These are phyloP conservation scores for Exidia glandulosa DNA, from an alignment of 768 basidiomycete species.

Conservation along the genomic window DNA sequence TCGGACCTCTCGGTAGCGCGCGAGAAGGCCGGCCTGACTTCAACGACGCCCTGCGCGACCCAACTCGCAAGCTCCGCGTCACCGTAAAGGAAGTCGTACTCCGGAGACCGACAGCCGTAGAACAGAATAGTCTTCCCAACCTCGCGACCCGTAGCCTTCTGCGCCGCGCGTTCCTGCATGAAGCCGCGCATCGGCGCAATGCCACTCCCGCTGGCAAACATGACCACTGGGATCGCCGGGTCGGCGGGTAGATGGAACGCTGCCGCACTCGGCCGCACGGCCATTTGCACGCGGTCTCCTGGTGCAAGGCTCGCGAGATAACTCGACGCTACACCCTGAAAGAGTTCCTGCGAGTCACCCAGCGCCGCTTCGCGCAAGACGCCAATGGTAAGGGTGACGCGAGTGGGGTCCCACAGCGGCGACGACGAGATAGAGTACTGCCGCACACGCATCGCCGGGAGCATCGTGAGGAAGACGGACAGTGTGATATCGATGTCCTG, in stretches of 20 bases:
- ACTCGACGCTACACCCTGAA: slow-evolving; percentile 37
- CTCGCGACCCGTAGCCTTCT: slow-evolving; percentile 31
- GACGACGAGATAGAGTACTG: slow-evolving; percentile 44
- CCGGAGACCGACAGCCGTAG: slow-evolving; percentile 35
- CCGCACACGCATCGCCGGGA: slow-evolving; percentile 36
- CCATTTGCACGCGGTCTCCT: slow-evolving; percentile 33
- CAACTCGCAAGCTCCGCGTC: slow-evolving; percentile 33
- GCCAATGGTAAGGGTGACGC: slow-evolving; percentile 34
- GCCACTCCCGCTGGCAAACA: slow-evolving; percentile 38
- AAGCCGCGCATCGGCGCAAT: slow-evolving; percentile 41
- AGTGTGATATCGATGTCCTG: slow-evolving; percentile 27
- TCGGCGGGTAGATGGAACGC: slow-evolving; percentile 37
- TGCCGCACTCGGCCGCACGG: slow-evolving; percentile 26
- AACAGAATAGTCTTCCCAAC: slow-evolving; percentile 33
- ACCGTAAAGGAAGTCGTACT: slow-evolving; percentile 32
- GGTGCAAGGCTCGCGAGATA: slow-evolving; percentile 30
- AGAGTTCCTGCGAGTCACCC: slow-evolving; percentile 21
- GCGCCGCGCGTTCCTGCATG: slow-evolving; percentile 39
- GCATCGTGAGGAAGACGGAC: slow-evolving; percentile 27
- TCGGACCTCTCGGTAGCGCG: slow-evolving; percentile 16
- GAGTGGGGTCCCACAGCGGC: slow-evolving; percentile 31
- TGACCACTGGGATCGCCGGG: slow-evolving; percentile 28
- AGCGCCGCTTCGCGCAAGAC: slow-evolving; percentile 29
- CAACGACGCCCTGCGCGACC: slow-evolving; percentile 30
- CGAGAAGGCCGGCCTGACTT: slow-evolving; percentile 34